Conservation (phyloP, 2,329 filamentous ascomycete species). For the Rhinocladiella mackenziei region DNA sequence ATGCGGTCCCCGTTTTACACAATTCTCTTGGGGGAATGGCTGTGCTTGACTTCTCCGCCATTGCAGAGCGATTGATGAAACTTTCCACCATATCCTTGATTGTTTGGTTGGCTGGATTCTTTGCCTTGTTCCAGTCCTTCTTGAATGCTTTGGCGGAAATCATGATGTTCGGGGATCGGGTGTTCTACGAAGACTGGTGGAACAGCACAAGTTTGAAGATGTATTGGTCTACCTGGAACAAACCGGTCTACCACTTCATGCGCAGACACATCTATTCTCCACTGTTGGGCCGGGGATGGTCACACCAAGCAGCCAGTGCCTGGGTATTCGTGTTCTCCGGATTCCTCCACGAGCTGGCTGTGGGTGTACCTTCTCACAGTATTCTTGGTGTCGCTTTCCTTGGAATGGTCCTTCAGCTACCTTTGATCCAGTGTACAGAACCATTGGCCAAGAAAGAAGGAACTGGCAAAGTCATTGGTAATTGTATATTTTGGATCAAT, state of each 20-base stretch:
- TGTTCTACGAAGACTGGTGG: slow-evolving; percentile 99
- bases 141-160: slow-evolving; percentile 89
- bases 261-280: slow-evolving; percentile 89
- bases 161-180: slow-evolving; percentile 82
- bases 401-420: slow-evolving; percentile 91
- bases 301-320: slow-evolving; percentile 64
- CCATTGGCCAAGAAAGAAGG: slow-evolving; percentile 74
- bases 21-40: slow-evolving; percentile 89
- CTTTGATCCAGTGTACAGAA: slow-evolving; percentile 76
- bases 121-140: slow-evolving; percentile 88
- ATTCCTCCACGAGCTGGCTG: slow-evolving; percentile 83
- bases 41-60: slow-evolving; percentile 72
- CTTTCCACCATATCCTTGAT: slow-evolving; percentile 90
- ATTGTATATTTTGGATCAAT: slow-evolving; percentile 92
- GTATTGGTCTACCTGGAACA: slow-evolving; percentile 98
- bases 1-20: slow-evolving; percentile 80
- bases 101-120: slow-evolving; percentile 97
- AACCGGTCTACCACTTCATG: slow-evolving; percentile 96
- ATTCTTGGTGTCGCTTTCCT: slow-evolving; percentile 77
- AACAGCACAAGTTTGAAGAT: slow-evolving; percentile 79
- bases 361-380: slow-evolving; percentile 92
- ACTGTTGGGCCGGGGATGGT: slow-evolving; percentile 78
- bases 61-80: slow-evolving; percentile 87
- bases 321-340: slow-evolving; percentile 86
- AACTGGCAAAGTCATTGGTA: slow-evolving; percentile 75